Evolutionary conservation across 2,329 filamentous ascomycete species (phyloP), one percentile per base, ranked within the genome.

Genomic region (Penicillium freii): DNA sequence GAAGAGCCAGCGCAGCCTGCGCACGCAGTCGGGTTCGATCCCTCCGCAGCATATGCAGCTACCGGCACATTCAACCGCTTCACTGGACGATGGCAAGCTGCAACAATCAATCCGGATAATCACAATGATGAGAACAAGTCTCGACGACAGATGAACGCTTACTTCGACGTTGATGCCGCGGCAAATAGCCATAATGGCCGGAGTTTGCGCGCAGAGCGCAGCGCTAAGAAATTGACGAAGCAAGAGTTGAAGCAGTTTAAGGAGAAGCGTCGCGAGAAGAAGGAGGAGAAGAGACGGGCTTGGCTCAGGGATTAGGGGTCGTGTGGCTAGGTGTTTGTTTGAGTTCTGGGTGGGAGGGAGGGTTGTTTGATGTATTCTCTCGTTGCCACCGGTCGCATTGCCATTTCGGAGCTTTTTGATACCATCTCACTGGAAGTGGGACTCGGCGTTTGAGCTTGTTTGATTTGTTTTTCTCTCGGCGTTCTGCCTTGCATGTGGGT

Each of bases 91-190:
- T 96, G 90, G 78, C 92, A 97, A 76, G 78, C 81, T 19, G 79
- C 79, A 3, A 83, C 85, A 11, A 79, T 87, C 62, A 87, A 83
- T 3, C 85, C 90, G 1, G 91, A 94, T 52, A 84, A 87, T 51
- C 89, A 92, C 78, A 89, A 86, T 65, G 92, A 96, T 69, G 91
- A 95, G 71, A 89, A 91, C 70, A 97, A 96, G 81, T 88, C 88
- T 59, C 82, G 81, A 51, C 83, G 94, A 44, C 94, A 97, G 78
- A 89, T 97, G 89, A 90, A 90, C 70, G 90, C 92, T 40, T 97
- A 88, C 77, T 99, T 97, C 73, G 93, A 99, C 71, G 92, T 97
- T 43, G 92, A 97, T 73, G 90, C 92, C 5, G 92, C 92, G 3
- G 93, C 92, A 5, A 97, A 96, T 71, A 85, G 85, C 57, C 92